Evolutionary conservation across 2,329 filamentous ascomycete genomes (phyloP).

Genomic region (Cordyceps pruinosa): DNA sequence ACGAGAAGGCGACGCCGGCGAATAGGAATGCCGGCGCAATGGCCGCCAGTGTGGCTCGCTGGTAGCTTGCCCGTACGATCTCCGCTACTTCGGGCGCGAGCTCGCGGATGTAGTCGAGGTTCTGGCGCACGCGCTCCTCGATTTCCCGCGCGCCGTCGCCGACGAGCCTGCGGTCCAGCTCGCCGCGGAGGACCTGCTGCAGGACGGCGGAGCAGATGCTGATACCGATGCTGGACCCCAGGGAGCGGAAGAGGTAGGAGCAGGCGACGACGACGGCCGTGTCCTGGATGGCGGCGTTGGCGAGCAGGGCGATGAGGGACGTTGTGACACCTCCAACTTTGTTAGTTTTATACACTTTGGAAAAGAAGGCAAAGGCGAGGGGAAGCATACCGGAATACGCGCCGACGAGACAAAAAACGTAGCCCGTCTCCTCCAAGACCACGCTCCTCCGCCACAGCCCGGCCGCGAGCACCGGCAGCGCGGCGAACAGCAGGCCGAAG

Average conservation of each 20-base stretch:
- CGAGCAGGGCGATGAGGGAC: slow-evolving; percentile 63
- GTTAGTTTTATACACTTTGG: neutral
- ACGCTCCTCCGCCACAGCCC: slow-evolving; percentile 43
- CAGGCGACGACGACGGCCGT: slow-evolving; percentile 72
- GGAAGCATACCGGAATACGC: slow-evolving; percentile 28
- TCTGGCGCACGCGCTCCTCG: slow-evolving; percentile 61
- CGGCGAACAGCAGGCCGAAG: slow-evolving; percentile 47
- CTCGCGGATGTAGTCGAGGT: slow-evolving; percentile 59
- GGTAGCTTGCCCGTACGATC: slow-evolving; percentile 62
- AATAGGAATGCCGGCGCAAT: slow-evolving; percentile 34
- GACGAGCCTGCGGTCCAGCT: slow-evolving; percentile 47
- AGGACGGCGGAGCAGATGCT: slow-evolving; percentile 65
- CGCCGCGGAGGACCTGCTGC: slow-evolving; percentile 57
- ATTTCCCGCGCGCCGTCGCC: slow-evolving; percentile 57
- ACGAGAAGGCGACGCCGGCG: slow-evolving; percentile 30
- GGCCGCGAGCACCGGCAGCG: slow-evolving; percentile 45
- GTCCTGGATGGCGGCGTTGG: slow-evolving; percentile 60
- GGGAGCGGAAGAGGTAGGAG: slow-evolving; percentile 71
- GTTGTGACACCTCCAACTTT: slow-evolving; percentile 56
- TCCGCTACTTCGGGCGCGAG: slow-evolving; percentile 53
- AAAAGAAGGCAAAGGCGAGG: neutral
- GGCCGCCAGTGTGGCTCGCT: slow-evolving; percentile 35
- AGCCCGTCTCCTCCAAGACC: slow-evolving; percentile 47
- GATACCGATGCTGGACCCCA: slow-evolving; percentile 70
- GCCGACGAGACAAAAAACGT: slow-evolving; percentile 41